Evolutionary conservation across 2,329 filamentous ascomycete species (phyloP).

Genomic region (Lecanicillium sp.): DNA sequence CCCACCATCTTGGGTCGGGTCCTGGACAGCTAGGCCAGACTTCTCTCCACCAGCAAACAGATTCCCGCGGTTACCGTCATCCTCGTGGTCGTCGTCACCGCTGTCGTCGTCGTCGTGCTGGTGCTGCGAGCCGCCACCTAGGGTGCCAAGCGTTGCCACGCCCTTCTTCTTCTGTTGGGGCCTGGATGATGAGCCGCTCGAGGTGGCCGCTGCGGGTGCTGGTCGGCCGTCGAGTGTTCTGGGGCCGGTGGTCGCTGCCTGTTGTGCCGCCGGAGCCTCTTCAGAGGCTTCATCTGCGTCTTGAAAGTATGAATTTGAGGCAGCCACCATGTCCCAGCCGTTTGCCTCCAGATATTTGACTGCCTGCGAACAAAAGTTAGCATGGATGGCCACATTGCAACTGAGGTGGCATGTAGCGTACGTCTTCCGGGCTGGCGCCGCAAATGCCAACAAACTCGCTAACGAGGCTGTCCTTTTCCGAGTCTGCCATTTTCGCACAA

Average conservation of each 20-base stretch:
- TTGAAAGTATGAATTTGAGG: conserved; percentile 55
- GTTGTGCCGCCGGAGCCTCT: conserved; percentile 30
- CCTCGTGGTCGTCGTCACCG: conserved; percentile 46
- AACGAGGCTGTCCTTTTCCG: conserved; percentile 17
- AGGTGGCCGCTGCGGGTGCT: conserved; percentile 33
- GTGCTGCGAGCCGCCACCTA: conserved; percentile 37
- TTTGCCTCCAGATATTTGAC: conserved; percentile 57
- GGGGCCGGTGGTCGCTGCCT: conserved; percentile 46
- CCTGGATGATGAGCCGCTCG: conserved; percentile 26
- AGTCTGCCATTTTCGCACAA: conserved; percentile 21
- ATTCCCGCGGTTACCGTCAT: conserved; percentile 54
- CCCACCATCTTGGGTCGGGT: conserved; percentile 44
- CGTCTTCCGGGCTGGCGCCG: conserved; percentile 19
- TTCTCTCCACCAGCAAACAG: conserved; percentile 82
- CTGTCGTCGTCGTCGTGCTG: conserved; percentile 54
- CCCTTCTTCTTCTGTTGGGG: conserved; percentile 47
- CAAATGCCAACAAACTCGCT: conserved; percentile 20
- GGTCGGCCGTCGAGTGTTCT: conserved; percentile 57
- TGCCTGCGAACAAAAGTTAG: conserved; percentile 39
- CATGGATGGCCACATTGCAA: neutral
- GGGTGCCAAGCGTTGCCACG: conserved; percentile 52
- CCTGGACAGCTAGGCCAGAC: conserved; percentile 63
- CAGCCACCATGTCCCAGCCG: conserved; percentile 58
- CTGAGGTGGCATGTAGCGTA: conserved; percentile 8
- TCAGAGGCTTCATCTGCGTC: conserved; percentile 42